Conservation (phyloP, 208 protist genomes). For the Leishmania turanica region DNA sequence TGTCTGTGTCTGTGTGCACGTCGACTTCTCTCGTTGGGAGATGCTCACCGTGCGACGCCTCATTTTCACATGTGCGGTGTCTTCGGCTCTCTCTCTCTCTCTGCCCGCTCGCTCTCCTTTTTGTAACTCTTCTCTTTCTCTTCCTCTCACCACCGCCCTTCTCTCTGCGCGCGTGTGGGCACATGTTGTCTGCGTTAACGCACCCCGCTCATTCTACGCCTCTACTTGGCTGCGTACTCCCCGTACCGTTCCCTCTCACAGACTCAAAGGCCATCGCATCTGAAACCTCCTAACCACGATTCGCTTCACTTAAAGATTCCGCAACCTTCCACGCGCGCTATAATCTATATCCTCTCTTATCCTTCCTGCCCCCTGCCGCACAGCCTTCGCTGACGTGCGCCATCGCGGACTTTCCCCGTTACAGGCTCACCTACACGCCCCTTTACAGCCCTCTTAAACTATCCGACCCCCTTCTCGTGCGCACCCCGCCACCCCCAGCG, state of each 20-base stretch:
- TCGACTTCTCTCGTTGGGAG: background rate
- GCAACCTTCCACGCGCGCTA: background rate
- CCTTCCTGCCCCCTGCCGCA: background rate
- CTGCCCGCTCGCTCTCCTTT: too few species aligned
- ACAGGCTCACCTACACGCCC: background rate
- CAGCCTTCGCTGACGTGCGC: background rate
- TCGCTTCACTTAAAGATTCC: background rate
- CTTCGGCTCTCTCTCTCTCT: too few species aligned
- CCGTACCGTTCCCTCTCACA: too few species aligned
- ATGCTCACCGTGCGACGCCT: background rate
- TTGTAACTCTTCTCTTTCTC: too few species aligned
- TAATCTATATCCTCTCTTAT: background rate
- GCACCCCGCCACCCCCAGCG: background rate
- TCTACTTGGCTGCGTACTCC: too few species aligned
- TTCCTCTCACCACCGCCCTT: too few species aligned
- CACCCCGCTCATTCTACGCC: too few species aligned
- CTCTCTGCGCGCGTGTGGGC: too few species aligned
- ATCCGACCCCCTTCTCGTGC: background rate
- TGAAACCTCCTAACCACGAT: background rate
- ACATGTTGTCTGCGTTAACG: too few species aligned
- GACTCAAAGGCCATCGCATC: too few species aligned
- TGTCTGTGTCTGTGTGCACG: too few species aligned
- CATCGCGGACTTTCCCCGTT: background rate
- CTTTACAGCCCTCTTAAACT: background rate
- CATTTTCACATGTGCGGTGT: too few species aligned